A percentile compares a stretch with the other conserved stretches of the same genome.
Evolutionary conservation across 2,329 filamentous ascomycete species (phyloP).

Genomic region (Capronia coronata): DNA sequence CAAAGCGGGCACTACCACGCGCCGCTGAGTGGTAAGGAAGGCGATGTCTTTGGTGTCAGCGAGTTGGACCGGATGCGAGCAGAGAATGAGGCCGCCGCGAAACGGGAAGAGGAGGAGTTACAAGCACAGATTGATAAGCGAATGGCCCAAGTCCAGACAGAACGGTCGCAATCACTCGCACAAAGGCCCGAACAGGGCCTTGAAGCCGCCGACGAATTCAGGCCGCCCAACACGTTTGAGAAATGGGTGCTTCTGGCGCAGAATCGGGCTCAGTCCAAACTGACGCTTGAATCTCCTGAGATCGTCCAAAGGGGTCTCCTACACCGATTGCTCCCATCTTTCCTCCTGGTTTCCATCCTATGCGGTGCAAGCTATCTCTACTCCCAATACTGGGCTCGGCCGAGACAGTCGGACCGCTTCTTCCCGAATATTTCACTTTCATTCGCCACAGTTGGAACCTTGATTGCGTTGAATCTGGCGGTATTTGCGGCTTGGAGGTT

Average conservation of each 20-base stretch:
- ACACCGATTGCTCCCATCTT: slow-evolving; percentile 43
- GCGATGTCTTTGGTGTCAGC: slow-evolving; percentile 40
- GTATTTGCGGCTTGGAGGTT: slow-evolving; percentile 49
- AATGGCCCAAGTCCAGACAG: slow-evolving; percentile 39
- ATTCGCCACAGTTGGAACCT: slow-evolving; percentile 45
- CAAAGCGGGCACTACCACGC: slow-evolving; percentile 41
- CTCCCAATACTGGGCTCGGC: slow-evolving; percentile 45
- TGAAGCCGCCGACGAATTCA: slow-evolving; percentile 21
- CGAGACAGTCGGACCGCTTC: slow-evolving; percentile 42
- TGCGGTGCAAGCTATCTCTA: slow-evolving; percentile 40
- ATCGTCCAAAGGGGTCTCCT: slow-evolving; percentile 23
- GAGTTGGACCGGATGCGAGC: slow-evolving; percentile 37
- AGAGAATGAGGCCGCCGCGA: slow-evolving; percentile 36
- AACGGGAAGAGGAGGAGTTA: slow-evolving; percentile 43
- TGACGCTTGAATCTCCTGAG: slow-evolving; percentile 26
- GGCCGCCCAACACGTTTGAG: slow-evolving; percentile 27
- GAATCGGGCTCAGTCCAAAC: slow-evolving; percentile 21
- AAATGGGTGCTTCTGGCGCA: slow-evolving; percentile 26
- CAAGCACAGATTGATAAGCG: slow-evolving; percentile 48
- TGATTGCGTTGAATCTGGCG: slow-evolving; percentile 47
- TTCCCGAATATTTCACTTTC: slow-evolving; percentile 47
- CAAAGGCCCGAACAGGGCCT: slow-evolving; percentile 25
- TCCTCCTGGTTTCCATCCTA: slow-evolving; percentile 36
- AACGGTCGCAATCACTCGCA: slow-evolving; percentile 30
- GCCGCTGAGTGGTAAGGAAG: slow-evolving; percentile 35